Percentiles rank a stretch among this genome's conserved stretches.
Evolutionary conservation across 148 eudicot genomes (phyloP).

Genomic region (Salicornia ramosissima): DNA sequence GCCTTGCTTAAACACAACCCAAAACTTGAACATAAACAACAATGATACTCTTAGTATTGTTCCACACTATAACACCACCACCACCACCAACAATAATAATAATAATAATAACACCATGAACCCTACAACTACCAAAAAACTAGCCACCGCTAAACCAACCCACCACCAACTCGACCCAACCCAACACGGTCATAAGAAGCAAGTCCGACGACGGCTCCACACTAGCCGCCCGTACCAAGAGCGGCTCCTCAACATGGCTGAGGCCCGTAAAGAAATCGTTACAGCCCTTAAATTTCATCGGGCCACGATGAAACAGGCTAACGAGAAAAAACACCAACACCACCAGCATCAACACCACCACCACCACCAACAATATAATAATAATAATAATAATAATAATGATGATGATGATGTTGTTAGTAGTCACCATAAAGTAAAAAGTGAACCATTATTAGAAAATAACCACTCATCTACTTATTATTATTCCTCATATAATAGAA

Average conservation of each 20-base stretch:
- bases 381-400: no score
- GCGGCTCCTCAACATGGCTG: slow-evolving; percentile 89
- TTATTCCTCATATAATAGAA: slow-evolving; percentile 6
- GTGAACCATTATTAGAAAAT: slow-evolving; percentile 5
- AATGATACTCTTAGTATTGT: slow-evolving; percentile 8
- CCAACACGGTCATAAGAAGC: slow-evolving; percentile 46
- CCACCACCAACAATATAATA: no score
- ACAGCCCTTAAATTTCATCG: slow-evolving; percentile 86
- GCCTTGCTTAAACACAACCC: slow-evolving; percentile 15
- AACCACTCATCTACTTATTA: neutral
- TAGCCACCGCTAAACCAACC: slow-evolving; percentile 26
- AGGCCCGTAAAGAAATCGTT: slow-evolving; percentile 82
- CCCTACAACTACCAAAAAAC: neutral
- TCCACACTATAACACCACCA: neutral
- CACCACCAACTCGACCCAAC: slow-evolving; percentile 16
- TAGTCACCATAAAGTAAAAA: slow-evolving; percentile 5
- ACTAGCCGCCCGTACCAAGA: slow-evolving; percentile 91
- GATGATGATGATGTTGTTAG: no score
- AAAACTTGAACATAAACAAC: neutral
- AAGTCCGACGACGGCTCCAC: slow-evolving; percentile 80
- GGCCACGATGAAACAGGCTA: slow-evolving; percentile 67
- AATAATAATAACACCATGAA: neutral
- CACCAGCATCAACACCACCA: neutral
- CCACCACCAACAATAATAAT: no score
- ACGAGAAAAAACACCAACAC: slow-evolving; percentile 19